A percentile compares a stretch with the other conserved stretches of the same genome.
phyloP scores from a whole-genome alignment of 2,329 filamentous ascomycete species.

The Exutisphaerella laricina region DNA sequence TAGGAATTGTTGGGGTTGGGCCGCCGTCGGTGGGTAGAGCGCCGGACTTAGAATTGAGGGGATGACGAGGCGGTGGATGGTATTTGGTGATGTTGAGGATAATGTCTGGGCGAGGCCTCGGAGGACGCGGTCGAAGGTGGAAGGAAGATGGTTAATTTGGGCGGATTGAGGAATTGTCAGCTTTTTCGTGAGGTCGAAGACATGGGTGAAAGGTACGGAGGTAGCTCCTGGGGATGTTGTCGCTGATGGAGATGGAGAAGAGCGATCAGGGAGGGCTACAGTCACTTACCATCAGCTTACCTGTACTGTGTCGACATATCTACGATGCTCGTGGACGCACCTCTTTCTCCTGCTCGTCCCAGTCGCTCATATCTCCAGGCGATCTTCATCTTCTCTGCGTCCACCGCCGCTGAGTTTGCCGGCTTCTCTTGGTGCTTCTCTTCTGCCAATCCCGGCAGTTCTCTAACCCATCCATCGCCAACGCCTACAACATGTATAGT shows the following conservation, averaged over 20 bases:
- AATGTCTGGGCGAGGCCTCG: constrained; percentile 53
- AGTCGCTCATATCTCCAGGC: constrained; percentile 93
- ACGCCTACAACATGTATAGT: constrained; percentile 78
- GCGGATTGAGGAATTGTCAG: constrained; percentile 39
- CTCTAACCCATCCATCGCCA: constrained; percentile 72
- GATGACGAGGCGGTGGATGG: constrained; percentile 75
- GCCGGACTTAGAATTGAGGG: constrained; percentile 83
- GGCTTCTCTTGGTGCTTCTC: constrained; percentile 37
- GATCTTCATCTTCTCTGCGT: constrained; percentile 87
- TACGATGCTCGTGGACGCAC: constrained; percentile 43
- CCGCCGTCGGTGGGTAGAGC: constrained; percentile 64
- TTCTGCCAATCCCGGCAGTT: constrained; percentile 66
- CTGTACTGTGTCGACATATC: not conserved
- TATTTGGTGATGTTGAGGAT: constrained; percentile 51
- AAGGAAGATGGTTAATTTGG: constrained; percentile 46
- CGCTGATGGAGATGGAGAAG: constrained; percentile 8
- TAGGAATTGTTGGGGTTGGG: constrained; percentile 66
- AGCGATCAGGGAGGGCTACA: constrained; percentile 29
- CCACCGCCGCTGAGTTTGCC: constrained; percentile 35
- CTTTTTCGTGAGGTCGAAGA: constrained; percentile 49
- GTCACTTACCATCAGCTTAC: constrained; percentile 24
- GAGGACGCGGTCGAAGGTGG: constrained; percentile 60
- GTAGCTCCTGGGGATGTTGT: constrained; percentile 2
- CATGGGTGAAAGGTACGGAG: constrained; percentile 43
- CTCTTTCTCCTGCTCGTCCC: constrained; percentile 63